Base-by-base conservation (phyloP, 2,329 filamentous ascomycete genomes). In the Massarina eburnea region DNA sequence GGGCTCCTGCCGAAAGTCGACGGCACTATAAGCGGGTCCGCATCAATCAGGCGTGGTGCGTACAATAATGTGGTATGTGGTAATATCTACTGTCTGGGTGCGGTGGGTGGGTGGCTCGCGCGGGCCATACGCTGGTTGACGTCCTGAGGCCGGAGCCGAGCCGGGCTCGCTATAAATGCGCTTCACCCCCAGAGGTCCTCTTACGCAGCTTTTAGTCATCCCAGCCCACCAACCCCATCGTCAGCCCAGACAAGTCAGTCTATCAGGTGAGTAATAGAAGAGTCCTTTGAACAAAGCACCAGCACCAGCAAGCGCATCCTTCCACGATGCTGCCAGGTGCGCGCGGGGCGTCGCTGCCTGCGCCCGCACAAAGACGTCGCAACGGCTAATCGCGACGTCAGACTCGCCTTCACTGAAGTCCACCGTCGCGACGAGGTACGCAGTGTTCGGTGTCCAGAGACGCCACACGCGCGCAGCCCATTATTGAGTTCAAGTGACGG, bases 171-270 rank as follows among this genome's bases (percentile, higher is more conserved):
- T 21, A 36, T 46, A 47, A 35, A 20, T 18, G 27, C 20, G 20
- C 15, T 22, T n/a, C 39, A 26, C 33, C 46, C 43, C 47, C 33
- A 29, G 43, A 38, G n/a, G n/a, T 41, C 38, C n/a, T 26, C 52
- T 54, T 22, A 55, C 50, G 52, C 52, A 53, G 45, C 41, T 48
- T 45, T 58, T 51, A 55, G 51, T 45, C 48, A 57, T 36, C 41
- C 32, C 34, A 41, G 26, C 41, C 42, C 20, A 43, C 49, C 49
- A 49, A 42, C 38, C 41, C 45, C 41, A 30, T 30, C 27, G 27
- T 30, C 9, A 30, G 7, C 27, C 9, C 12, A 8, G 9, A 39
- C 41, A 43, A 39, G 42, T 43, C 41, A 43, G 29, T 21, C 35
- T 30, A 19, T 39, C 21, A 26, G 45, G 51, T 52, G 46, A 51